Evolutionary conservation across 169 alveolate genomes (phyloP).

Genomic region (Cryptosporidium xiaoi): DNA sequence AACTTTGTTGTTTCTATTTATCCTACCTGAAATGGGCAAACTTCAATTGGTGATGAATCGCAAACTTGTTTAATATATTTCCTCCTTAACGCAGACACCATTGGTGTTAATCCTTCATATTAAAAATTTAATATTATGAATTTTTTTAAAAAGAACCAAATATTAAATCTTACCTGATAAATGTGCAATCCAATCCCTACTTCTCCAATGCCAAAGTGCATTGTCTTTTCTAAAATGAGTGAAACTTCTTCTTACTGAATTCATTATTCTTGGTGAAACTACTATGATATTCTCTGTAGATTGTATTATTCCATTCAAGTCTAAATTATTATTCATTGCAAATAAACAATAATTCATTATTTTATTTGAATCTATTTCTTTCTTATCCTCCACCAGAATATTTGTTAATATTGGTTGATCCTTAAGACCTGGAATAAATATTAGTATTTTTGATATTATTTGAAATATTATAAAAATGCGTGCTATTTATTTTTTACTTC

Average conservation of each 20-base stretch:
- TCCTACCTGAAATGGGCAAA: constrained; percentile 71
- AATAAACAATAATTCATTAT: constrained; percentile 27
- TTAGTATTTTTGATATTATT: background rate
- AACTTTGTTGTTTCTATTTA: background rate
- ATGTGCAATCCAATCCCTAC: constrained; percentile 76
- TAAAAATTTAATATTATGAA: background rate
- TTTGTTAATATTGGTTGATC: constrained; percentile 75
- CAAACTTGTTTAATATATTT: constrained; percentile 72
- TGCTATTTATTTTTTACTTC: background rate
- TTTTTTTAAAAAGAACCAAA: background rate
- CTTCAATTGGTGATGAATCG: constrained; percentile 55
- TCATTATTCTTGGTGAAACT: constrained; percentile 69
- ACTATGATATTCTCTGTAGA: constrained; percentile 37
- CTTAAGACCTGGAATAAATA: constrained; percentile 10
- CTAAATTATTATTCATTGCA: constrained; percentile 28
- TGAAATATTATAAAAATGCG: background rate
- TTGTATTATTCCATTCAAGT: constrained; percentile 39
- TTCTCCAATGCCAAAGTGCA: constrained; percentile 70
- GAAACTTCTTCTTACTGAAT: constrained; percentile 65
- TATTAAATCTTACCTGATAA: constrained; percentile 62
- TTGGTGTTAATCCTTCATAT: constrained; percentile 66
- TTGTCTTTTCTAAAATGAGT: constrained; percentile 72
- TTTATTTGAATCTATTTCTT: constrained; percentile 39
- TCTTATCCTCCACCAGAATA: constrained; percentile 62
- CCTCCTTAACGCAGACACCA: constrained; percentile 67